phyloP scores from a whole-genome alignment of 192 early-diverging fungal species.

The Entrophospora sp. region DNA sequence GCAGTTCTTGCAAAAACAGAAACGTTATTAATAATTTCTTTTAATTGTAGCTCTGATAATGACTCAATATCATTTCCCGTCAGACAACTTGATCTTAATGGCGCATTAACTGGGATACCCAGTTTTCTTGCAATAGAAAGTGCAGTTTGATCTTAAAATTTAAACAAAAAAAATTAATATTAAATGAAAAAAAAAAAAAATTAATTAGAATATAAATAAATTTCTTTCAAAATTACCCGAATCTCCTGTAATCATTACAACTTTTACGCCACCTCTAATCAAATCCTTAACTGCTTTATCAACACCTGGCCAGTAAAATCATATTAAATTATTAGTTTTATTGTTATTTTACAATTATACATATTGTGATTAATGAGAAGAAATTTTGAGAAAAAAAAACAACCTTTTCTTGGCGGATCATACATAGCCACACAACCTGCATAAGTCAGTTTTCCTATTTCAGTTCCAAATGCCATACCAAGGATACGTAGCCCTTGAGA shows the following conservation, averaged over 20 bases:
- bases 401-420: conserved; percentile 74
- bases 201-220: neutral
- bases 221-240: conserved; percentile 36
- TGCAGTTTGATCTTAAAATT: conserved; percentile 84
- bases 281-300: conserved; percentile 64
- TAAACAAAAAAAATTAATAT: too few relatives aligned
- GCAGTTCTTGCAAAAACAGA: conserved; percentile 77
- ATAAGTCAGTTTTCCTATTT: conserved; percentile 53
- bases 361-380: too few relatives aligned
- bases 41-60: conserved; percentile 55
- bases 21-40: conserved; percentile 48
- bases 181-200: too few relatives aligned
- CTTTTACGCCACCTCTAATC: conserved; percentile 70
- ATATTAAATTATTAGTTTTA: neutral
- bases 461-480: conserved; percentile 66
- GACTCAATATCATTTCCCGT: conserved; percentile 62
- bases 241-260: conserved; percentile 99
- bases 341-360: too few relatives aligned
- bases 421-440: conserved; percentile 83
- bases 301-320: conserved; percentile 37
- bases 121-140: conserved; percentile 79
- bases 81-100: conserved; percentile 52
- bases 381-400: too few relatives aligned
- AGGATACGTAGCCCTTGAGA: conserved; percentile 77
- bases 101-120: conserved; percentile 64